Conservation (phyloP, 2,329 filamentous ascomycete genomes). For the Rhytidhysteron rufulum region DNA sequence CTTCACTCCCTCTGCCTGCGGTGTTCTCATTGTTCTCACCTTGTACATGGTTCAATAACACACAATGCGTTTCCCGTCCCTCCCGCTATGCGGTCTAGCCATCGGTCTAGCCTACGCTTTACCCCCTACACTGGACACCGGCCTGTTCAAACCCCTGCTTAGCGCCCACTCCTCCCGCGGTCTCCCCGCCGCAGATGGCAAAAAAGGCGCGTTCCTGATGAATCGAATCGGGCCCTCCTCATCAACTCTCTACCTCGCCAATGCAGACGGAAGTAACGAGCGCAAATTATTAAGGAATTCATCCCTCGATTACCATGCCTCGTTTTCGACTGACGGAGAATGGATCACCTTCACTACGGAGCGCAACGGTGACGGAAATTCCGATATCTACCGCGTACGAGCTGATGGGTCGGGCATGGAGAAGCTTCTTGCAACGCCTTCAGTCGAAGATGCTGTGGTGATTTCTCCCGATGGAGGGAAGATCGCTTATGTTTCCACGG, state of each 20-base stretch:
- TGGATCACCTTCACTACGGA: constrained; percentile 42
- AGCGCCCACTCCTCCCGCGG: constrained; percentile 8
- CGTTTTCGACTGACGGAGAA: constrained; percentile 37
- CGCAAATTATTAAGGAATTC: constrained; percentile 28
- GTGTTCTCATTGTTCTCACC: too few relatives aligned
- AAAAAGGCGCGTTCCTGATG: constrained; percentile 23
- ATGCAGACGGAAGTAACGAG: constrained; percentile 39
- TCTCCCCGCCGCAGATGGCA: constrained; percentile 8
- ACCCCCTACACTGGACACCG: too few relatives aligned
- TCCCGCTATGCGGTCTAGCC: too few relatives aligned
- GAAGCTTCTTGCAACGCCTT: constrained; percentile 28
- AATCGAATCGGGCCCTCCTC: constrained; percentile 36
- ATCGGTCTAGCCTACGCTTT: too few relatives aligned
- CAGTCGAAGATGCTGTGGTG: constrained; percentile 35
- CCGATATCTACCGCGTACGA: constrained; percentile 39
- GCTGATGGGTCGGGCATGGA: constrained; percentile 35
- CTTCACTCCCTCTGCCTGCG: too few relatives aligned
- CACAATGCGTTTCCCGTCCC: too few relatives aligned
- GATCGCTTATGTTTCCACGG: constrained; percentile 40
- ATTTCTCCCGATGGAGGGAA: constrained; percentile 38
- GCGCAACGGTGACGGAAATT: constrained; percentile 38
- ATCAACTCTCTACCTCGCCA: constrained; percentile 26
- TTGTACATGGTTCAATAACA: too few relatives aligned
- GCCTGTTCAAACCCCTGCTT: constrained; percentile 1
- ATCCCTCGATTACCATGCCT: constrained; percentile 39